A percentile compares a stretch with the other conserved stretches of the same genome.
phyloP scores from a whole-genome alignment of 345 rosid genomes.

The Rhizophora apiculata region DNA sequence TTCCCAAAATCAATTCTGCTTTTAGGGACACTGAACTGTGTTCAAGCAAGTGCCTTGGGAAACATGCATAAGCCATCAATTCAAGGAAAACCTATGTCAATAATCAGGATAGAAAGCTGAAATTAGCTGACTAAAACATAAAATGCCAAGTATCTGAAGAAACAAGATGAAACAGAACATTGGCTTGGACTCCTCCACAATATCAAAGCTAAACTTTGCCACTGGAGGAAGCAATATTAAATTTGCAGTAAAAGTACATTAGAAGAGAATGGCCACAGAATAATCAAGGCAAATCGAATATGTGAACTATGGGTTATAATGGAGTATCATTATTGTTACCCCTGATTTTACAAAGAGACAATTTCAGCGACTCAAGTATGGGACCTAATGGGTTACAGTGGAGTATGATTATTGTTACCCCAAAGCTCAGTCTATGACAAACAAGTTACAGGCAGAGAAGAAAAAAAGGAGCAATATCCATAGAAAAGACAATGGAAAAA shows the following conservation, averaged over 20 bases:
- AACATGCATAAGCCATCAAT: conserved; percentile 1
- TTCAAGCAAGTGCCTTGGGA: neutral
- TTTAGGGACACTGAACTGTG: neutral
- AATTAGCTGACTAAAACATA: neutral
- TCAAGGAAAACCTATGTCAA: neutral
- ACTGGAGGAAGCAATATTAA: neutral
- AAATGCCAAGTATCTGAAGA: neutral
- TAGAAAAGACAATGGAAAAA: neutral
- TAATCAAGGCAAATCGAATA: neutral
- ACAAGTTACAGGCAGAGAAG: neutral
- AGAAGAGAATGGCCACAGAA: neutral
- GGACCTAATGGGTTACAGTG: too few species aligned
- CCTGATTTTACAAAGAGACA: too few species aligned
- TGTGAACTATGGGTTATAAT: too few species aligned
- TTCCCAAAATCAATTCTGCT: neutral
- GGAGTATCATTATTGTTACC: too few species aligned
- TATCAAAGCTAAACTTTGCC: neutral
- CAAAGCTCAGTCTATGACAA: neutral
- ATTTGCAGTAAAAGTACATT: too few species aligned
- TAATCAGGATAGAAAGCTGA: neutral
- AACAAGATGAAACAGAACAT: neutral
- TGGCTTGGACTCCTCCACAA: neutral
- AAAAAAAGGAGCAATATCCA: neutral
- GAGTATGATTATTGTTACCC: neutral
- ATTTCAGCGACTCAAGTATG: too few species aligned